Conservation (phyloP, 2,329 filamentous ascomycete genomes). For the Berkeleyomyces rouxiae region DNA sequence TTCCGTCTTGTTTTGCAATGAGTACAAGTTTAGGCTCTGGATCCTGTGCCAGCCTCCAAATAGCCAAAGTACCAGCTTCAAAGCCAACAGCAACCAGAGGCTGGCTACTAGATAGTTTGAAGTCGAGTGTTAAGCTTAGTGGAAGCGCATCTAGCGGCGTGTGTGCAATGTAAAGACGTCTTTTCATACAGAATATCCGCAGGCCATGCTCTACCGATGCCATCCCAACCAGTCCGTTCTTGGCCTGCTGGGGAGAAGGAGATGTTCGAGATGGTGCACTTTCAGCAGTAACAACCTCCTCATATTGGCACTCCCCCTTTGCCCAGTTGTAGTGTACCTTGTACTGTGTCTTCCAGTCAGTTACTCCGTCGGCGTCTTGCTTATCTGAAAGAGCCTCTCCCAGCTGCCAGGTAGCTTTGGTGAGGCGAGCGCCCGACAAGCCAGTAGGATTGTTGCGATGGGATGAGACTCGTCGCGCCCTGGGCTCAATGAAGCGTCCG, state of each 20-base stretch:
- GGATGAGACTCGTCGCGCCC: not conserved
- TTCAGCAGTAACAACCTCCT: not conserved
- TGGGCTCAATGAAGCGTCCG: not conserved
- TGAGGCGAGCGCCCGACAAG: not conserved
- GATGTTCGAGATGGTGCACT: not conserved
- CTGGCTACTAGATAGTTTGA: not conserved
- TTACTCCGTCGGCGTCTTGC: not conserved
- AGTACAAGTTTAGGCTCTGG: not conserved
- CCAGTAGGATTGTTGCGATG: not conserved
- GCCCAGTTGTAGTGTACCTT: conserved; percentile 85
- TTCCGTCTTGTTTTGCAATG: not conserved
- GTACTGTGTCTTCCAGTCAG: conserved; percentile 77
- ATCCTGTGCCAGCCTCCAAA: not conserved
- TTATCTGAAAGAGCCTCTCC: not conserved
- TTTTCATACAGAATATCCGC: not conserved
- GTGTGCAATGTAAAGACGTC: not conserved
- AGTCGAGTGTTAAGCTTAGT: not conserved
- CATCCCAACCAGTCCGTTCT: not conserved
- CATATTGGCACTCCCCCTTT: conserved; percentile 45
- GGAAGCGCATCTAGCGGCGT: not conserved
- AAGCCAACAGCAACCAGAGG: not conserved
- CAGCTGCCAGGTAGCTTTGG: not conserved
- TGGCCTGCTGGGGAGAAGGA: not conserved
- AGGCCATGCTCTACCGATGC: not conserved
- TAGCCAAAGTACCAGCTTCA: not conserved